phyloP scores from a whole-genome alignment of 2,329 filamentous ascomycete species.

The Sporothrix euskadiensis region DNA sequence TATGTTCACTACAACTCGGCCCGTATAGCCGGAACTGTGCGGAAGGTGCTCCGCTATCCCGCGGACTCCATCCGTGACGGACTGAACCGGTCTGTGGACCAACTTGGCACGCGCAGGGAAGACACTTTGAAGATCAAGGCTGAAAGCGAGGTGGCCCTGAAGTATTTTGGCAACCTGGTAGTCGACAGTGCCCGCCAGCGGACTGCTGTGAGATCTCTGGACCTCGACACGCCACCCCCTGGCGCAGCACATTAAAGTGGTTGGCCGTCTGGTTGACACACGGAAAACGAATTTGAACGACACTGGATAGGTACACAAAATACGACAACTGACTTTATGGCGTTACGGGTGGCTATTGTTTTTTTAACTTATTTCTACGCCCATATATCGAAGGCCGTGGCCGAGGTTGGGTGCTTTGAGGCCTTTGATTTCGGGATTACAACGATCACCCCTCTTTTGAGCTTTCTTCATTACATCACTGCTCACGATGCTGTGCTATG shows the following conservation, averaged over 20 bases:
- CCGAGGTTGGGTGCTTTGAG: not conserved
- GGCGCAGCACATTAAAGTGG: slow-evolving; percentile 13
- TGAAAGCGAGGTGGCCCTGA: slow-evolving; percentile 83
- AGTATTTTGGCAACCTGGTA: slow-evolving; percentile 87
- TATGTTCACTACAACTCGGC: slow-evolving; percentile 87
- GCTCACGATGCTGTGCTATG: not conserved
- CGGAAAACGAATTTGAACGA: not conserved
- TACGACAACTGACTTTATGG: not conserved
- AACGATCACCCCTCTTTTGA: not conserved
- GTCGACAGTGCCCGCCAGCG: slow-evolving; percentile 60
- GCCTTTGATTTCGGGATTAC: not conserved
- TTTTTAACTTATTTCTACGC: not conserved
- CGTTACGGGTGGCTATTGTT: not conserved
- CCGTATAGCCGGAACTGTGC: slow-evolving; percentile 81
- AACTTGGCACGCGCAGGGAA: slow-evolving; percentile 74
- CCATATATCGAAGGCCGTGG: not conserved
- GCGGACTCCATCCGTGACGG: slow-evolving; percentile 82
- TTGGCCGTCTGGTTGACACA: too few species aligned
- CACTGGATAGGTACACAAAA: not conserved
- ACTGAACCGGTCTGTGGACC: slow-evolving; percentile 81
- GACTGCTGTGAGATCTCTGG: slow-evolving; percentile 52
- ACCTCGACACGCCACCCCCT: slow-evolving; percentile 47
- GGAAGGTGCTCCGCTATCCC: slow-evolving; percentile 83
- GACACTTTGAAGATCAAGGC: slow-evolving; percentile 78
- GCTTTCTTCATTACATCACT: not conserved